A percentile compares a stretch with the other conserved stretches of the same genome.
phyloP scores from a whole-genome alignment of 805 yeast species.

The Metschnikowia reukaufii region DNA sequence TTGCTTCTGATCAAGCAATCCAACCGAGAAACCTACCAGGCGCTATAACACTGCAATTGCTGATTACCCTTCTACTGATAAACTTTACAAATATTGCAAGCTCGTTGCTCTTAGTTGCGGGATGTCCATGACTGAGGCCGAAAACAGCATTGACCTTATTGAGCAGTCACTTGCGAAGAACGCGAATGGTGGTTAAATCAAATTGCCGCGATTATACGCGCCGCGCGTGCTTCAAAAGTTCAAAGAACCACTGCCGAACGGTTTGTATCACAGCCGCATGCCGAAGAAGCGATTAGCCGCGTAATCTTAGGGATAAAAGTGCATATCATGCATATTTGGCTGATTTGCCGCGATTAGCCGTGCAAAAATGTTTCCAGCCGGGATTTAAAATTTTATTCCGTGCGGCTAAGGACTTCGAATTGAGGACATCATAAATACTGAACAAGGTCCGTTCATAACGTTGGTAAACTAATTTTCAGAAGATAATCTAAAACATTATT shows the following conservation, averaged over 20 bases:
- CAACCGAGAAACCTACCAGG: background rate
- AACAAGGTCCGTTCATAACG: background rate
- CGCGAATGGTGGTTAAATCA: slow-evolving; percentile 6
- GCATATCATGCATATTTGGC: too few relatives aligned
- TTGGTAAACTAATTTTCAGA: background rate
- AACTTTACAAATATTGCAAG: slow-evolving; percentile 40
- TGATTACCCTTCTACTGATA: slow-evolving; percentile 31
- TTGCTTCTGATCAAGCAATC: background rate
- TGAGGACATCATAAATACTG: slow-evolving; percentile 1
- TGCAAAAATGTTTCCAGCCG: slow-evolving; percentile 15
- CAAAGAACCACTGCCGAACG: too few relatives aligned
- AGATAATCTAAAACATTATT: background rate
- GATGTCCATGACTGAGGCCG: slow-evolving; percentile 41
- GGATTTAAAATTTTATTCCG: slow-evolving; percentile 4
- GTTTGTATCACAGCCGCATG: too few relatives aligned
- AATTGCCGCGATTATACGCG: too few relatives aligned
- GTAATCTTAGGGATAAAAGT: too few relatives aligned
- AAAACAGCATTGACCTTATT: slow-evolving; percentile 41
- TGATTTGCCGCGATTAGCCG: slow-evolving; percentile 17
- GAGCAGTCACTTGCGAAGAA: slow-evolving; percentile 39
- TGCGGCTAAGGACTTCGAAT: slow-evolving; percentile 1
- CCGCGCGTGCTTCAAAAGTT: too few relatives aligned
- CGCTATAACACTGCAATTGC: background rate
- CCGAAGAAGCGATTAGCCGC: too few relatives aligned
- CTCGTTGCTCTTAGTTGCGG: slow-evolving; percentile 45